These are phyloP conservation scores for Vitis cinerea DNA, from an alignment of 164 flowering plant genomes.

Conservation along the genomic window DNA sequence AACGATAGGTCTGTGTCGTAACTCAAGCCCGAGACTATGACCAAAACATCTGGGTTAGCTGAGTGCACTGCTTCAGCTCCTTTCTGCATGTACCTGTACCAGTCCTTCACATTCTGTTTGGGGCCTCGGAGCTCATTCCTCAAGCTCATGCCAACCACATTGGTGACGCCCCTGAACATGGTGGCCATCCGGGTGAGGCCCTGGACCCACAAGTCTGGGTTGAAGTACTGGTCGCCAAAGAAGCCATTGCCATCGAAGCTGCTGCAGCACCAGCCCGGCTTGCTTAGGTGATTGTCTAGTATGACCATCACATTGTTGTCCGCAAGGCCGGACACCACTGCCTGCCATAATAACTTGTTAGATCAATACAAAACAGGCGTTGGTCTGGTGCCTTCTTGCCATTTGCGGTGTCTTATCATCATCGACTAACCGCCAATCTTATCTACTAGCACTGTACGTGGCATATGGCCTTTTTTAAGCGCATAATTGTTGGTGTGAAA, in stretches of 20 bases:
- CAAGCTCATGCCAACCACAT: conserved; percentile 85
- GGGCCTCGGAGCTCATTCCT: conserved; percentile 91
- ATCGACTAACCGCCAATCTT: no score
- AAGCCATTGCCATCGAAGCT: conserved; percentile 76
- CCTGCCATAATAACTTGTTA: conserved; percentile 32
- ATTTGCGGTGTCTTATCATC: no score
- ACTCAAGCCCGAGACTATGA: conserved; percentile 69
- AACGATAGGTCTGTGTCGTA: conserved; percentile 67
- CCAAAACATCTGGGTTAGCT: conserved; percentile 70
- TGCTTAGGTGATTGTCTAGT: conserved; percentile 81
- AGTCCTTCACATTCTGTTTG: conserved; percentile 52
- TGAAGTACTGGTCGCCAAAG: conserved; percentile 74
- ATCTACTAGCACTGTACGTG: no score
- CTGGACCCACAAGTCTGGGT: conserved; percentile 63
- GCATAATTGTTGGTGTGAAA: no score
- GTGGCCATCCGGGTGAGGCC: conserved; percentile 71
- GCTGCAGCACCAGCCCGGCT: conserved; percentile 92
- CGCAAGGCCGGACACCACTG: conserved; percentile 63
- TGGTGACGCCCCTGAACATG: conserved; percentile 42
- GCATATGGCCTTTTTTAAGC: no score
- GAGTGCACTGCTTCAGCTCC: conserved; percentile 92
- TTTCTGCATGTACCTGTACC: conserved; percentile 87
- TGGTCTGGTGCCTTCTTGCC: no score
- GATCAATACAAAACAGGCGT: not conserved
- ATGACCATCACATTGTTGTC: conserved; percentile 71